Evolutionary conservation across 345 rosid species (phyloP).

Genomic region (Eucalyptus decipiens): DNA sequence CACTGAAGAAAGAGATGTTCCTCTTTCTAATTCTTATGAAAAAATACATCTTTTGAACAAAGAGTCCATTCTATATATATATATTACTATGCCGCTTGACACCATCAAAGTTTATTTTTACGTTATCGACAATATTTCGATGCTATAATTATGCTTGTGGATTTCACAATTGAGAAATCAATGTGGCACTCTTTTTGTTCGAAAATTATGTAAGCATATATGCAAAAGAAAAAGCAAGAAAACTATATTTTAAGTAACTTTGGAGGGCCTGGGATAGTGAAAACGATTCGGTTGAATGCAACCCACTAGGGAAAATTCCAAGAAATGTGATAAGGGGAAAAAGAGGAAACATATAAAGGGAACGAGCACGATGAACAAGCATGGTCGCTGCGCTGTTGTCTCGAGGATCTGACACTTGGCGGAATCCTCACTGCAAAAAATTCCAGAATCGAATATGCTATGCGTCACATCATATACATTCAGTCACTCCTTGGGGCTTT

Average conservation of each 20-base stretch:
- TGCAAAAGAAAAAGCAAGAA: not conserved
- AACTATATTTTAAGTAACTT: not conserved
- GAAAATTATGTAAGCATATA: too few species aligned
- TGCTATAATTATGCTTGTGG: too few species aligned
- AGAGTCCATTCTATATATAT: too few species aligned
- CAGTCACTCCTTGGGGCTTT: not conserved
- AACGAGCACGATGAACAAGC: not conserved
- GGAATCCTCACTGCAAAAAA: not conserved
- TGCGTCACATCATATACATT: not conserved
- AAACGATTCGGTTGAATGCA: not conserved
- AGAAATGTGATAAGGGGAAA: not conserved
- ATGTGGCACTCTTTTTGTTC: too few species aligned
- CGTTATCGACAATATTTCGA: rapidly evolving
- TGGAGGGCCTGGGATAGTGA: not conserved
- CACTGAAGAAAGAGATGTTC: too few species aligned
- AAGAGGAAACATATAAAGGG: not conserved
- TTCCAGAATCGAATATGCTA: not conserved
- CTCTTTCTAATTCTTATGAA: too few species aligned
- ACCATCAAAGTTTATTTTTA: too few species aligned
- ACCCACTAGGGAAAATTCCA: not conserved
- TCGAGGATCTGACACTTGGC: not conserved
- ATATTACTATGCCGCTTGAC: too few species aligned
- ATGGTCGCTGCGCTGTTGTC: not conserved
- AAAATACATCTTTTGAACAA: too few species aligned
- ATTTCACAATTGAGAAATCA: too few species aligned